phyloP scores from a whole-genome alignment of 2,329 filamentous ascomycete genomes.

The Fusarium denticulatum region DNA sequence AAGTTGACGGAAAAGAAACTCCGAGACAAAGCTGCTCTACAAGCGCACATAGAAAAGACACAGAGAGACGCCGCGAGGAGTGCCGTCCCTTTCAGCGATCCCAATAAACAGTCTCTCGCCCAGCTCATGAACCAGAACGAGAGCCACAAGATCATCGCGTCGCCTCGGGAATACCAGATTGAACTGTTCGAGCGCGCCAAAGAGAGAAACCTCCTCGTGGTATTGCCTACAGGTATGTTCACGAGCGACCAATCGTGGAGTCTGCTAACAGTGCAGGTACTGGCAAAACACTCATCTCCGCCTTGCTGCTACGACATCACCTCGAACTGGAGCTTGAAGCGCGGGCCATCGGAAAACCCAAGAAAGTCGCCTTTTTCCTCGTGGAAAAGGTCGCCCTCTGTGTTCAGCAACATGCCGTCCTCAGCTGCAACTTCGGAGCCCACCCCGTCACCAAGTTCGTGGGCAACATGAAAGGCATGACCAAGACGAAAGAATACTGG shows the following conservation, averaged over 20 bases:
- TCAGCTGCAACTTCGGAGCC: slow-evolving; percentile 79
- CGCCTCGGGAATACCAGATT: slow-evolving; percentile 88
- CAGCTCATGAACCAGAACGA: slow-evolving; percentile 50
- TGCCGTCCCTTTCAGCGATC: slow-evolving; percentile 40
- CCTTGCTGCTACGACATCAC: slow-evolving; percentile 79
- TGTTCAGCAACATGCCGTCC: slow-evolving; percentile 86
- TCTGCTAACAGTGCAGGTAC: slow-evolving; percentile 65
- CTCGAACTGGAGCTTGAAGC: slow-evolving; percentile 81
- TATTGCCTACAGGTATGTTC: slow-evolving; percentile 81
- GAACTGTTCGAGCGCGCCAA: slow-evolving; percentile 93
- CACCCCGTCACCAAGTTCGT: slow-evolving; percentile 78
- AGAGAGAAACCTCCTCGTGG: slow-evolving; percentile 85
- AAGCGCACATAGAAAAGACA: slow-evolving; percentile 53
- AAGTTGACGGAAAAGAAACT: slow-evolving; percentile 60
- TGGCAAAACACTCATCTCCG: slow-evolving; percentile 96
- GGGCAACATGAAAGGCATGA: slow-evolving; percentile 69
- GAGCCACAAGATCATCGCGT: slow-evolving; percentile 71
- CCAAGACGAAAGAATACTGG: slow-evolving; percentile 59
- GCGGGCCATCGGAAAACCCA: slow-evolving; percentile 67
- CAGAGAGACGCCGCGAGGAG: slow-evolving; percentile 49
- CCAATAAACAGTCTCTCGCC: slow-evolving; percentile 46
- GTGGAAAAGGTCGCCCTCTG: slow-evolving; percentile 91
- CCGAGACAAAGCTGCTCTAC: slow-evolving; percentile 61
- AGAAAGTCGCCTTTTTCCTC: slow-evolving; percentile 84
- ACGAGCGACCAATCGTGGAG: fast-evolving